These are phyloP conservation scores for Trametes elegans DNA, from an alignment of 768 basidiomycete genomes.

Conservation along the genomic window DNA sequence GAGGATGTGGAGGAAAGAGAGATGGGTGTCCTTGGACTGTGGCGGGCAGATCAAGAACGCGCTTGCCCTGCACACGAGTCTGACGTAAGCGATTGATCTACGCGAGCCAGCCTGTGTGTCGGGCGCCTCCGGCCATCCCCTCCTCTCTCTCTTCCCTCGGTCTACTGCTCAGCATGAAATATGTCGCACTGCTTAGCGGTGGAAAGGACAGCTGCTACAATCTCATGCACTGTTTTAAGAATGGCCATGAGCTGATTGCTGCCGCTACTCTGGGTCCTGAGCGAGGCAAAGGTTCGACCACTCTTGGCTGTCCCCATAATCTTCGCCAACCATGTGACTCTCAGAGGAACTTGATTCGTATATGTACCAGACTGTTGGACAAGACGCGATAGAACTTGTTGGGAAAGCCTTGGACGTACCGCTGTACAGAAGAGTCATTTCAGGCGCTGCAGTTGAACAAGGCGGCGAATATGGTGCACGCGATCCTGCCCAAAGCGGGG, in stretches of 20 bases:
- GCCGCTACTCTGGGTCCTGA: conserved; percentile 86
- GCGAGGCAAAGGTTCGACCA: conserved; percentile 70
- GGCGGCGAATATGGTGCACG: conserved; percentile 84
- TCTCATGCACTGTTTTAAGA: conserved; percentile 80
- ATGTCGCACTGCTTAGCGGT: conserved; percentile 91
- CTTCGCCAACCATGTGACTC: conserved; percentile 18
- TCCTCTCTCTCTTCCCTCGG: background rate
- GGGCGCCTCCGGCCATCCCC: background rate
- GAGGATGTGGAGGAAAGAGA: conserved; percentile 9
- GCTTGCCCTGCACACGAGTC: conserved; percentile 18
- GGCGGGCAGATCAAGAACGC: conserved; percentile 10
- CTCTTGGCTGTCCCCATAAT: conserved; percentile 18
- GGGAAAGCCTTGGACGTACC: conserved; percentile 85
- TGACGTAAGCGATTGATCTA: conserved; percentile 16
- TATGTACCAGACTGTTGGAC: conserved; percentile 98
- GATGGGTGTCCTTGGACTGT: conserved; percentile 7
- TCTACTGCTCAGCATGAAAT: conserved; percentile 62
- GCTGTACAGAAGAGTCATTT: conserved; percentile 78
- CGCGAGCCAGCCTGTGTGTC: background rate
- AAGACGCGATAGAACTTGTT: conserved; percentile 86
- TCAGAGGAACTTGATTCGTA: conserved; percentile 99
- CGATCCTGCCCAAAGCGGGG: conserved; percentile 41
- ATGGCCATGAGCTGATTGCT: conserved; percentile 85
- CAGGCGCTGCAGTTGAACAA: conserved; percentile 77
- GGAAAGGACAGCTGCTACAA: conserved; percentile 99